Conservation (phyloP, 345 rosid species). For the Barbarea vulgaris region DNA sequence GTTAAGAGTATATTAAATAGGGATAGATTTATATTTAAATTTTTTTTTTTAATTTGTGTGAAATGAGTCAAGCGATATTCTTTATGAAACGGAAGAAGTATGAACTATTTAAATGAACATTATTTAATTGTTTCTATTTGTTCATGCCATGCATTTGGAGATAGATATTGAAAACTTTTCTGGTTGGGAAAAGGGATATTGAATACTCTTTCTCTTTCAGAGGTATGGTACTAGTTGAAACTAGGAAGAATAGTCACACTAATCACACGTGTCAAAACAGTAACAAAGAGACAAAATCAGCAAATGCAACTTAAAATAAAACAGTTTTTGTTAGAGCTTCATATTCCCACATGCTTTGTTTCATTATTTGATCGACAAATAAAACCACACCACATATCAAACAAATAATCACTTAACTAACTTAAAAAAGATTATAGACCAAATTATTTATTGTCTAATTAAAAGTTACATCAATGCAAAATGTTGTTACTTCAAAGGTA, state of each 20-base stretch:
- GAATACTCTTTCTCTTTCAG: not conserved
- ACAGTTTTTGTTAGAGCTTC: conserved; percentile 20
- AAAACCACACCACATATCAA: not conserved
- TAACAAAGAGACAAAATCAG: conserved; percentile 21
- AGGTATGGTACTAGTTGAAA: conserved; percentile 26
- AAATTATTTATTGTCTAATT: not conserved
- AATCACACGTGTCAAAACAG: conserved; percentile 37
- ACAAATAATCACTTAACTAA: not conserved
- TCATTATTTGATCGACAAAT: conserved; percentile 2
- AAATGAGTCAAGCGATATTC: too few relatives aligned
- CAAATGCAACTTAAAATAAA: conserved; percentile 10
- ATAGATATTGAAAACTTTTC: not conserved
- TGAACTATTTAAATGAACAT: not conserved
- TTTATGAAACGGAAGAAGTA: too few relatives aligned
- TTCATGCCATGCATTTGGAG: conserved; percentile 10
- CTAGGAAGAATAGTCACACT: not conserved
- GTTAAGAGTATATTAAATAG: too few relatives aligned
- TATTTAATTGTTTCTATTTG: not conserved
- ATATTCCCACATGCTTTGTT: conserved; percentile 30
- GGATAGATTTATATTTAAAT: too few relatives aligned
- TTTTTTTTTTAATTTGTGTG: too few relatives aligned
- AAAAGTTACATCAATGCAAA: not conserved
- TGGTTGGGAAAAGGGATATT: not conserved
- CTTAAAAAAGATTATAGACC: not conserved
- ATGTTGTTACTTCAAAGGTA: not conserved